Evolutionary conservation across 2,329 filamentous ascomycete species (phyloP).

Genomic region (Cryphonectria nitschkei): DNA sequence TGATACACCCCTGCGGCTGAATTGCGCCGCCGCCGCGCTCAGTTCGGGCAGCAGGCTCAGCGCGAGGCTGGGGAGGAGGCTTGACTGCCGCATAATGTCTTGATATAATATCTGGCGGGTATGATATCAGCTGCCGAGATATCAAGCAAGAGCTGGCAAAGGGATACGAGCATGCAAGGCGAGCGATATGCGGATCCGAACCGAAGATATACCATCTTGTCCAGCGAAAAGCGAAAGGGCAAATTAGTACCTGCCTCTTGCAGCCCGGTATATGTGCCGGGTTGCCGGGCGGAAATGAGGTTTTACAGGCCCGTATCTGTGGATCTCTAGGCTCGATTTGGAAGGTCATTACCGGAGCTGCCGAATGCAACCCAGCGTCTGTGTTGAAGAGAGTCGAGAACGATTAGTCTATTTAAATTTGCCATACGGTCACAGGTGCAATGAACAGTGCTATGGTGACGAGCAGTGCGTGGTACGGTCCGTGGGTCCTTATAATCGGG

Average conservation of each 20-base stretch:
- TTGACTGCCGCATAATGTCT: slow-evolving; percentile 3
- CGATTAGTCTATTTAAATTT: too few relatives aligned
- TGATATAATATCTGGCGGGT: background rate
- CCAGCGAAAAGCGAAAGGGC: background rate
- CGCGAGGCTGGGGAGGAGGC: background rate
- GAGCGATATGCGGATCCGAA: background rate
- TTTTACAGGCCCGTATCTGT: background rate
- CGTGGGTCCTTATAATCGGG: too few relatives aligned
- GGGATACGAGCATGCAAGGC: background rate
- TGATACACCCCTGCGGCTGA: slow-evolving; percentile 11
- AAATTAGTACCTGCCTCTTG: background rate
- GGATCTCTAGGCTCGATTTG: background rate
- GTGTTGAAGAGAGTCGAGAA: too few relatives aligned
- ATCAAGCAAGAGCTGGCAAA: background rate
- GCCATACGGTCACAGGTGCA: too few relatives aligned
- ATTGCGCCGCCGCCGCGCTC: background rate
- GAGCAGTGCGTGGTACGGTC: too few relatives aligned
- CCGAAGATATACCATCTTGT: background rate
- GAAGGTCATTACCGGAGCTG: slow-evolving; percentile 9
- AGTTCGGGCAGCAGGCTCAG: background rate
- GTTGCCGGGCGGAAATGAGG: background rate
- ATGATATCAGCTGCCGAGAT: background rate
- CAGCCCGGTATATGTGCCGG: background rate
- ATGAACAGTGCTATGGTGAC: too few relatives aligned
- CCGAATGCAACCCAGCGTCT: background rate